These are phyloP conservation scores for Dryadomyces quercivorus DNA, from an alignment of 2,329 filamentous ascomycete genomes.

Conservation along the genomic window DNA sequence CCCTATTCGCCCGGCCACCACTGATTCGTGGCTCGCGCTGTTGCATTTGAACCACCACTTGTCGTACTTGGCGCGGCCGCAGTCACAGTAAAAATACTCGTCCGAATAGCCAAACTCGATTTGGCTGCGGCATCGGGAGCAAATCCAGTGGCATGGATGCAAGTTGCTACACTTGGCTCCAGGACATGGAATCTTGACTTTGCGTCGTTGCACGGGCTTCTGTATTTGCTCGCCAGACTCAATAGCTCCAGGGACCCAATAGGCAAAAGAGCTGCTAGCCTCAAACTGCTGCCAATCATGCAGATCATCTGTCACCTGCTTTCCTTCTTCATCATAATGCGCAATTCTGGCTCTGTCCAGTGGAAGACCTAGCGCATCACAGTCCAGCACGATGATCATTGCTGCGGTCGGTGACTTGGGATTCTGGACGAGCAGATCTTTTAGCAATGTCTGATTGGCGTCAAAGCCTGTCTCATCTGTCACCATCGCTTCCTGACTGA, in stretches of 20 bases:
- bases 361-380: neutral
- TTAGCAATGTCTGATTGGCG: neutral
- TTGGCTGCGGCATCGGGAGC: constrained; percentile 14
- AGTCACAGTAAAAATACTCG: constrained; percentile 24
- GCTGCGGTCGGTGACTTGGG: neutral
- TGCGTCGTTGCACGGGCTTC: constrained; percentile 16
- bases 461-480: neutral
- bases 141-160: constrained; percentile 10
- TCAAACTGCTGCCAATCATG: constrained; percentile 1
- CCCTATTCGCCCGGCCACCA: neutral
- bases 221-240: neutral
- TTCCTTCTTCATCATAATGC: neutral
- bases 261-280: neutral
- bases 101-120: constrained; percentile 19
- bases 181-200: constrained; percentile 23
- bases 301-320: neutral
- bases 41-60: constrained; percentile 22
- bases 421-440: neutral
- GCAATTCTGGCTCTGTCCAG: constrained; percentile 1
- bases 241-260: neutral
- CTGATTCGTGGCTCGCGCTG: constrained; percentile 17
- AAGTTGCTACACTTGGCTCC: constrained; percentile 13
- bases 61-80: constrained; percentile 17
- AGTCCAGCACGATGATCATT: constrained; percentile 1
- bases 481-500: neutral